phyloP scores from a whole-genome alignment of 1,284 basidiomycete genomes.

The Rhodotorula sp. region DNA sequence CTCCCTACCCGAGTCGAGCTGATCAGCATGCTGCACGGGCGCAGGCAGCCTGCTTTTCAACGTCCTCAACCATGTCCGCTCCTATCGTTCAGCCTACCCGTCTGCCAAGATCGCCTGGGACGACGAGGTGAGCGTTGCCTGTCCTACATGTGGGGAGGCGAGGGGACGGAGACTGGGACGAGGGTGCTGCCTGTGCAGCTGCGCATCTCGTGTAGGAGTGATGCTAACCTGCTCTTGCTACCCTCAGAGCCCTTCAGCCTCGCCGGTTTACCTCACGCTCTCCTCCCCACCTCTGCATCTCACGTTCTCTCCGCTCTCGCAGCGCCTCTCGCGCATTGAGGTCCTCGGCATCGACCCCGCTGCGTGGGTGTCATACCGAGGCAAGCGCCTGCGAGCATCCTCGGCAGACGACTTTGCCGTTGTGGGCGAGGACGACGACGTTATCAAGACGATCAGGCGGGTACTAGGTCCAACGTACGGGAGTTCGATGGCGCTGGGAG shows the following conservation, averaged over 20 bases:
- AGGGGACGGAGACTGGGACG: too few species aligned
- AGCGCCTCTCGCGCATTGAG: slow-evolving; percentile 36
- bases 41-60: slow-evolving; percentile 36
- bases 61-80: slow-evolving; percentile 33
- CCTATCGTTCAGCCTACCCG: slow-evolving; percentile 21
- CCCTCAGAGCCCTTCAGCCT: slow-evolving; percentile 28
- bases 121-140: slow-evolving; percentile 18
- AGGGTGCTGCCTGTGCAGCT: background rate
- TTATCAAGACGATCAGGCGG: slow-evolving; percentile 34
- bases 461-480: slow-evolving; percentile 34
- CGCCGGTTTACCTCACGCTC: slow-evolving; percentile 32
- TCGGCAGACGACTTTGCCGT: background rate
- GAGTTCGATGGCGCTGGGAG: background rate
- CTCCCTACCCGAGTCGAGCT: background rate
- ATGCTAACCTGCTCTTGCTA: background rate
- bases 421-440: slow-evolving; percentile 32
- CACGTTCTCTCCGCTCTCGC: slow-evolving; percentile 32
- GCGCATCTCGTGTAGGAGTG: background rate
- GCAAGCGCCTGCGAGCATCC: slow-evolving; percentile 14
- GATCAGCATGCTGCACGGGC: background rate
- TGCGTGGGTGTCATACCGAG: slow-evolving; percentile 32
- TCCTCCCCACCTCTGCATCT: slow-evolving; percentile 38
- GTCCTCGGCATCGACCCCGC: slow-evolving; percentile 7
- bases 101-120: slow-evolving; percentile 27
- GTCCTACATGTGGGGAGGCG: background rate